Percentiles rank a stretch among this genome's conserved stretches.
phyloP scores from a whole-genome alignment of 306 rosid genomes.

The barrel medic (Medicago truncatula) region MtrunA17r5.0-ANR NC_053044.1:48425501-48426000 shows the following conservation, averaged over 20 bases:
- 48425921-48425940: slow-evolving; percentile 21
- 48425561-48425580: slow-evolving; percentile 21
- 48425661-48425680: neutral
- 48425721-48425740: slow-evolving; percentile 15
- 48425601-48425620: slow-evolving; percentile 16
- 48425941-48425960: neutral
- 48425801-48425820: slow-evolving; percentile 16
- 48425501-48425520: slow-evolving; percentile 18
- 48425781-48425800: slow-evolving; percentile 2
- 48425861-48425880: slow-evolving; percentile 1
- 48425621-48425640: slow-evolving; percentile 5
- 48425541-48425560: slow-evolving; percentile 2
- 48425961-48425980: neutral
- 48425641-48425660: slow-evolving; percentile 8
- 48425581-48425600: neutral
- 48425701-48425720: slow-evolving; percentile 18
- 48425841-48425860: neutral
- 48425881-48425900: slow-evolving; percentile 4
- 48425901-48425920: slow-evolving; percentile 21
- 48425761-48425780: slow-evolving; percentile 27
- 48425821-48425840: neutral
- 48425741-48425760: slow-evolving; percentile 3
- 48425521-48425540: slow-evolving; percentile 8
- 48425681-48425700: neutral
- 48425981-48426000: slow-evolving; percentile 24